Base-by-base conservation (phyloP, 106 monocot genomes). In the Vanilla planifolia region DNA sequence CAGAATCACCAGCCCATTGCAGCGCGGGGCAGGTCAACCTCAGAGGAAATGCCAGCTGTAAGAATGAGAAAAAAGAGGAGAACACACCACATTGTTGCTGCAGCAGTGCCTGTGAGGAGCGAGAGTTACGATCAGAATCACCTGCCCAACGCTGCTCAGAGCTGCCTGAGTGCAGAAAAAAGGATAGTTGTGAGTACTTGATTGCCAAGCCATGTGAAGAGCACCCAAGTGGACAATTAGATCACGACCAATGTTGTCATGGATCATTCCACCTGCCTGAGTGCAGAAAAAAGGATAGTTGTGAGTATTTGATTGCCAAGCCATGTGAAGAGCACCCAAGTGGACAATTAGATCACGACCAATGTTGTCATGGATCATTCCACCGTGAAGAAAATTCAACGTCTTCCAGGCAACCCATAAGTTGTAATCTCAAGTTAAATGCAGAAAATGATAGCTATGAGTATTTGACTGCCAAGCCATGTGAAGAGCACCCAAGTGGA, bases 111-210 rank as follows among this genome's bases (percentile, higher is more conserved):
- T 10, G 17, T 32, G 57, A 16, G 34, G 30, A 56, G 30, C 0
- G 14, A 52, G 57, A 47, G 29, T 64, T 44, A 15, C 37, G 25
- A 16, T 16, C 22, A n/a, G 53, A 60, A 21, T 52, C 21, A 59
- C 46, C 55, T 15, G 19, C 27, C 20, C 67, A 63, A 13, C 51
- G 70, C 37, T 67, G 68, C 33, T 33, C 44, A 32, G 61, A 63
- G 34, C 50, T 48, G 41, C 32, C 5, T 0, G 40, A 43, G 24
- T 19, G 28, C 21, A n/a, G n/a, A 14, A 21, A 19, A 30, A 55
- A 71, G 17, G 29, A 43, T 48, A 8, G 24, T 30, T 9, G 60
- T 16, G 67, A 72, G 11, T 55, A 62, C 15, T 45, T 20, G 29
- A 59, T 67, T 27, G 21, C 20, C 1, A 72, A 67, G 8, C 20